phyloP scores from a whole-genome alignment of 495 filamentous ascomycete species.

The Tuber borchii region DNA sequence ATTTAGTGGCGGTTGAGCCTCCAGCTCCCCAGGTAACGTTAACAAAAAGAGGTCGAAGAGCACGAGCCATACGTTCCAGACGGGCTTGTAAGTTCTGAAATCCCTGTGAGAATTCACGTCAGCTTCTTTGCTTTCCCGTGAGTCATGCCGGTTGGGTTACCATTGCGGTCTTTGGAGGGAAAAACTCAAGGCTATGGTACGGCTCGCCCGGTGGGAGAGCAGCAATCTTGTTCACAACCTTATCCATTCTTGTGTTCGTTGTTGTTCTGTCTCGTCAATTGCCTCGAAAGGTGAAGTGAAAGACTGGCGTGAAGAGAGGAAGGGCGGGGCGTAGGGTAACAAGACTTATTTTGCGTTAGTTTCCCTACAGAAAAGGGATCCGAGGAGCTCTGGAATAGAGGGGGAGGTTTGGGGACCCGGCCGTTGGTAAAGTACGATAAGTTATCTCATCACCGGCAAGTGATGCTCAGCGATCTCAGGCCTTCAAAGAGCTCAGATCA shows the following conservation, averaged over 20 bases:
- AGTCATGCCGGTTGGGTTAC: constrained; percentile 43
- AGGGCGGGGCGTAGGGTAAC: neutral
- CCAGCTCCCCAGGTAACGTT: constrained; percentile 98
- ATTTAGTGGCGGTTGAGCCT: constrained; percentile 81
- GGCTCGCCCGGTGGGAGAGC: constrained; percentile 70
- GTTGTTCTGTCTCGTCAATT: constrained; percentile 1
- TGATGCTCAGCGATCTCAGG: neutral
- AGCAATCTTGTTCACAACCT: constrained; percentile 93
- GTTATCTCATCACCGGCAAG: neutral
- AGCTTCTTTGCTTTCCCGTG: neutral
- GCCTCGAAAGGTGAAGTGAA: neutral
- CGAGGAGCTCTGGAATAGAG: neutral
- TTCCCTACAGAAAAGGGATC: neutral
- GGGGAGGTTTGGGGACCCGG: neutral
- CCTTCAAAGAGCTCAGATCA: neutral
- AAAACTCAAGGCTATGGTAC: constrained; percentile 98
- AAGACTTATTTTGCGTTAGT: neutral
- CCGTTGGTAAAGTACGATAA: neutral
- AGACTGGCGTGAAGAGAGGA: neutral
- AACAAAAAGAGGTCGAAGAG: constrained; percentile 84
- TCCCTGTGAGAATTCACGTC: constrained; percentile 50
- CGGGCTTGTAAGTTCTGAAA: constrained; percentile 87
- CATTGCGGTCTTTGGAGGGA: constrained; percentile 92
- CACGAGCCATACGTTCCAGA: constrained; percentile 88
- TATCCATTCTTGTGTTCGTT: constrained; percentile 57